These are phyloP conservation scores for Chrysoporthe cubensis DNA, from an alignment of 2,329 filamentous ascomycete genomes.

Conservation along the genomic window DNA sequence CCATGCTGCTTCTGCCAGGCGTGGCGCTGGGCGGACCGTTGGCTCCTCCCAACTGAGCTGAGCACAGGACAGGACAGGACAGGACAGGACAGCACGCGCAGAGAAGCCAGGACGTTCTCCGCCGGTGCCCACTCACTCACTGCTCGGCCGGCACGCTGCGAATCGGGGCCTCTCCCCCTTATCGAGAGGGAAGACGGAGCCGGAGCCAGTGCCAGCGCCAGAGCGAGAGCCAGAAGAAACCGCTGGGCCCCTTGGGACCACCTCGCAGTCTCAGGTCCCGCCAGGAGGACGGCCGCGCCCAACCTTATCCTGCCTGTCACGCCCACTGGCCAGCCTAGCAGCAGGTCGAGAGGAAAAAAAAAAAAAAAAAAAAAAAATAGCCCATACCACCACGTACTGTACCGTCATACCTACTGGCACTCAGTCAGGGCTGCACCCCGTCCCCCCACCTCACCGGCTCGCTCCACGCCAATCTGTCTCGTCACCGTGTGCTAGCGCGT, in stretches of 20 bases:
- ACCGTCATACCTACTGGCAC: neutral
- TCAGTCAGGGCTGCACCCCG: neutral
- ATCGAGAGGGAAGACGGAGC: neutral
- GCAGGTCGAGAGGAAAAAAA: neutral
- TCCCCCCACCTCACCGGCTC: conserved; percentile 17
- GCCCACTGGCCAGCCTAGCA: neutral
- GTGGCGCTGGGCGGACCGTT: conserved; percentile 9
- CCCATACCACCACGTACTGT: neutral
- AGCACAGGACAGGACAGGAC: neutral
- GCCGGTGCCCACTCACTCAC: too few species aligned
- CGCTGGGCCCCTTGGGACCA: conserved; percentile 7
- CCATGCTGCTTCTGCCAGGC: neutral
- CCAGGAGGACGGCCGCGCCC: conserved; percentile 14
- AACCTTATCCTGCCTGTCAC: conserved; percentile 4
- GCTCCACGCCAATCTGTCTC: conserved; percentile 28
- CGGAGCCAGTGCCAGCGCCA: too few species aligned
- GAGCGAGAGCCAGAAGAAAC: too few species aligned
- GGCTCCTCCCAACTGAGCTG: neutral
- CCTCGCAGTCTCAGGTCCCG: conserved; percentile 15
- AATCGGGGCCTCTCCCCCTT: neutral
- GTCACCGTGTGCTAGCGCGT: conserved; percentile 25
- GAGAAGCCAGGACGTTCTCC: too few species aligned
- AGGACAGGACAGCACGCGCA: too few species aligned
- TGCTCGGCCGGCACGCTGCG: neutral
- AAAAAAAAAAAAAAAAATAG: too few species aligned